Conservation (phyloP, 257 asterid species). For the Gardenia jasminoides region DNA sequence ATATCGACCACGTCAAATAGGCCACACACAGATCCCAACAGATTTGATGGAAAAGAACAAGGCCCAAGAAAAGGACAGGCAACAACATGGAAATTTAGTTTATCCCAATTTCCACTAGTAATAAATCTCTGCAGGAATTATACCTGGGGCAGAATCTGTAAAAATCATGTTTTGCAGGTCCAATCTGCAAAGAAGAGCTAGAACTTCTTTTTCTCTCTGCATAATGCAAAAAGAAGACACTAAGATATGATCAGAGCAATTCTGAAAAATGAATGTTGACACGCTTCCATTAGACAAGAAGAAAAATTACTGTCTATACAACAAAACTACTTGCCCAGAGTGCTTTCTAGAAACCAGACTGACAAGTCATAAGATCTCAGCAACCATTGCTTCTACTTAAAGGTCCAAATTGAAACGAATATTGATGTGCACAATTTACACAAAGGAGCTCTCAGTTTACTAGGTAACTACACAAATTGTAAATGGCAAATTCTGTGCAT, state of each 20-base stretch:
- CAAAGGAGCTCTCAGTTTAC: background rate
- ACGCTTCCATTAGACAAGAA: background rate
- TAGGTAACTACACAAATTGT: background rate
- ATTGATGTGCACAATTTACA: background rate
- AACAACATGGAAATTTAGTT: background rate
- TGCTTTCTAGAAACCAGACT: background rate
- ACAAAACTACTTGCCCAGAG: background rate
- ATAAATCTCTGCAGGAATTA: background rate
- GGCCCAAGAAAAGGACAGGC: background rate
- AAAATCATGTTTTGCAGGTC: slow-evolving; percentile 69
- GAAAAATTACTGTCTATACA: no score
- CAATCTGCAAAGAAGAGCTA: slow-evolving; percentile 85
- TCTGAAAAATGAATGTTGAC: background rate
- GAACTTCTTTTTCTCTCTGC: slow-evolving; percentile 84
- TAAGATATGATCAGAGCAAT: slow-evolving; percentile 1
- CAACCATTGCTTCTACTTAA: background rate
- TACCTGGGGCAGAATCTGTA: slow-evolving; percentile 73
- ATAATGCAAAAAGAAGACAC: slow-evolving; percentile 20
- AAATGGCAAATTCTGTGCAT: background rate
- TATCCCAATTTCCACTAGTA: background rate
- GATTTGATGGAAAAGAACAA: slow-evolving; percentile 1
- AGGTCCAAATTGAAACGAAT: background rate
- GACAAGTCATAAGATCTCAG: background rate
- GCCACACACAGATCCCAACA: slow-evolving; percentile 12
- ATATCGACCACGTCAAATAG: slow-evolving; percentile 29